Conservation (phyloP, 768 basidiomycete genomes). For the Steccherinum ochraceum region DNA sequence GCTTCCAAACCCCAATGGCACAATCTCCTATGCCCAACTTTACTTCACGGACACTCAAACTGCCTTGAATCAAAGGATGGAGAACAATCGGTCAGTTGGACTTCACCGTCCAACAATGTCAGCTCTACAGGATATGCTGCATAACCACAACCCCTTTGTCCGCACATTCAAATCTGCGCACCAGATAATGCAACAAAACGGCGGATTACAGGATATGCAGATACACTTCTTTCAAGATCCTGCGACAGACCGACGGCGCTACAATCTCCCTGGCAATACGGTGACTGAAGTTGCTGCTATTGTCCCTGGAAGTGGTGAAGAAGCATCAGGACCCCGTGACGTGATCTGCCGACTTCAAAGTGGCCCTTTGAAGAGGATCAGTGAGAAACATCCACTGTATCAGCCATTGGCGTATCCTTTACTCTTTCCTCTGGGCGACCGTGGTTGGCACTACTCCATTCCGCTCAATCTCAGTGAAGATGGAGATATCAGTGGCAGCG, state of each 20-base stretch:
- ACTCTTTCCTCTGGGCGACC: constrained; percentile 33
- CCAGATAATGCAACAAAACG: not conserved
- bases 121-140: constrained; percentile 10
- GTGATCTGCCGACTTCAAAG: not conserved
- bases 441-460: constrained; percentile 30
- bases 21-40: constrained; percentile 33
- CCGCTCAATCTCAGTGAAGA: constrained; percentile 2
- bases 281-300: constrained; percentile 31
- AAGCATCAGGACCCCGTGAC: not conserved
- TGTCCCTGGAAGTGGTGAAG: constrained; percentile 13
- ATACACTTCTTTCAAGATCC: not conserved
- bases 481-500: not conserved
- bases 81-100: too few relatives aligned
- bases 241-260: constrained; percentile 25
- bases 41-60: constrained; percentile 32
- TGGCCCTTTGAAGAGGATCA: constrained; percentile 22
- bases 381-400: constrained; percentile 30
- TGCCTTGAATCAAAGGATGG: constrained; percentile 16
- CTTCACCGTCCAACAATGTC: constrained; percentile 6
- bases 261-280: constrained; percentile 42
- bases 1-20: constrained; percentile 11
- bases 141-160: constrained; percentile 10
- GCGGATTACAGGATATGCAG: not conserved
- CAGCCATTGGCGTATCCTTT: constrained; percentile 36
- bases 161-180: not conserved